A percentile compares a stretch with the other conserved stretches of the same genome.
Conservation (phyloP, 441 rosid species). For the Mallotus japonicus region DNA sequence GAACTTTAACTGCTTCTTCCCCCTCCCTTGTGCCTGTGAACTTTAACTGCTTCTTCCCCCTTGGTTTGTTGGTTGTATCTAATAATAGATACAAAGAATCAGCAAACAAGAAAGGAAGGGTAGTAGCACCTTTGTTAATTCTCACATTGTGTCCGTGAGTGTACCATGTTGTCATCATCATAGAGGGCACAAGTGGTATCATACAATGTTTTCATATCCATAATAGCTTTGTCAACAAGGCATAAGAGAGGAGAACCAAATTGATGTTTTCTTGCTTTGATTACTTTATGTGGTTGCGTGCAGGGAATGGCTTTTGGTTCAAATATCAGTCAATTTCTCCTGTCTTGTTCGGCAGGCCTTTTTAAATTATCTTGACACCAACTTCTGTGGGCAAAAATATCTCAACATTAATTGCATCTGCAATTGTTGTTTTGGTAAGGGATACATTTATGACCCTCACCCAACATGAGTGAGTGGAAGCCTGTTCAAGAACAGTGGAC, state of each 20-base stretch:
- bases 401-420: neutral
- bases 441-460: neutral
- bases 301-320: neutral
- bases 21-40: neutral
- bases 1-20: no score
- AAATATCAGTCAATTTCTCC: neutral
- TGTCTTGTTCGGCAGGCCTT: no score
- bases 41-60: no score
- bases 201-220: neutral
- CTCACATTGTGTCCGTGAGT: neutral
- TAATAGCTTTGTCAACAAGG: neutral
- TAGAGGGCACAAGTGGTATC: neutral
- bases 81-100: slow-evolving; percentile 14
- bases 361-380: neutral
- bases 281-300: neutral
- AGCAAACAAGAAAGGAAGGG: neutral
- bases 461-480: neutral
- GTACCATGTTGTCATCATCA: no score
- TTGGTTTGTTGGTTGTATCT: neutral
- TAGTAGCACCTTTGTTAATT: neutral
- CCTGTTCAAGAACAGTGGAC: no score
- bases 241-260: neutral
- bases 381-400: neutral
- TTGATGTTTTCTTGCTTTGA: neutral
- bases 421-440: neutral